phyloP scores from a whole-genome alignment of 116 monocot genomes.

The Posidonia oceanica region DNA sequence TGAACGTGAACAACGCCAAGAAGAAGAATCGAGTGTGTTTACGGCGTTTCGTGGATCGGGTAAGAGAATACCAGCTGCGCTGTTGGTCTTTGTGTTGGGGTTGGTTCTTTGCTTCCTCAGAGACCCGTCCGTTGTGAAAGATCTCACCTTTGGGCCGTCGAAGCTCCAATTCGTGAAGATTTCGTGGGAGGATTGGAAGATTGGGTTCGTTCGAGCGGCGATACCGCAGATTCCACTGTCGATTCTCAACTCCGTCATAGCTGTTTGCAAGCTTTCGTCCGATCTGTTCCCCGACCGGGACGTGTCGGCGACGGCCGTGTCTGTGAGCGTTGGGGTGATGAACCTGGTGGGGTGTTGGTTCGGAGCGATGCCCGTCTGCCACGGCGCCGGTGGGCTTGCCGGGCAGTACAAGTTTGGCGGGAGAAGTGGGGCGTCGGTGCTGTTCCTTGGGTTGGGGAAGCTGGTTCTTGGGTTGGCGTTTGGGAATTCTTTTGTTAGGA shows the following conservation, averaged over 20 bases:
- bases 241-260: constrained; percentile 86
- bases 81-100: constrained; percentile 57
- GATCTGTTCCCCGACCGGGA: constrained; percentile 67
- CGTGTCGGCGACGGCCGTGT: constrained; percentile 41
- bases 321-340: constrained; percentile 81
- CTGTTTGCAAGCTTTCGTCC: constrained; percentile 79
- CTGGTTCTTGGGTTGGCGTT: constrained; percentile 51
- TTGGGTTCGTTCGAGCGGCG: constrained; percentile 65
- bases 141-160: constrained; percentile 56
- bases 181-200: constrained; percentile 52
- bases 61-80: constrained; percentile 36
- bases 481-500: constrained; percentile 59
- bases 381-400: constrained; percentile 90
- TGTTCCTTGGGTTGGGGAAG: constrained; percentile 55
- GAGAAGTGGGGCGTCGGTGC: constrained; percentile 65
- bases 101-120: constrained; percentile 32
- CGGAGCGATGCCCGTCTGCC: constrained; percentile 90
- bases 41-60: neutral
- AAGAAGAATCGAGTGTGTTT: neutral
- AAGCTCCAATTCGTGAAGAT: constrained; percentile 32
- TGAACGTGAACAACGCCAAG: neutral
- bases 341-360: constrained; percentile 93
- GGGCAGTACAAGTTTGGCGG: constrained; percentile 95
- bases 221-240: constrained; percentile 80
- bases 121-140: constrained; percentile 24